Base-by-base conservation (phyloP, 2,329 filamentous ascomycete species). In the Curvularia hawaiiensis region DNA sequence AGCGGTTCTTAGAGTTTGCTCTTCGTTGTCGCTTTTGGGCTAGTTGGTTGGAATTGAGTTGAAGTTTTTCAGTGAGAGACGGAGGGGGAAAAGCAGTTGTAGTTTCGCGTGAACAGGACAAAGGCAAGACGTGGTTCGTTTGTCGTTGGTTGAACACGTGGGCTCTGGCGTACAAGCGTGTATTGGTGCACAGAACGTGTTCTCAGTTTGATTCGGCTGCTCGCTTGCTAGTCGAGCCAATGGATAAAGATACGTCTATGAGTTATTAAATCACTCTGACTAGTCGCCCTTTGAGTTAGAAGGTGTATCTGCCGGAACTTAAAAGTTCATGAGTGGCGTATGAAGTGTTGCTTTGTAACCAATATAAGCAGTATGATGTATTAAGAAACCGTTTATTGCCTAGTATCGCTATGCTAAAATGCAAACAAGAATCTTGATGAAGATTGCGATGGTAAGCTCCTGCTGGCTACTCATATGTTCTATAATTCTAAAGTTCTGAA, bases 341-440 rank as follows among this genome's bases (percentile, higher is more conserved):
- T 11, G 30, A 31, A 12, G 30, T 10, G 30, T 12, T 11, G 30
- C 8, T 38, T 8, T 7, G 7, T 38, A 18, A 8, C 33, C 35
- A 18, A 7, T 18, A 18, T 5, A 38, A 38, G 14, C 35, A 38
- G 14, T 10, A n/a, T 9, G 16, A 10, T 44, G n/a, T 24, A 8
- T 14, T 11, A 44, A 28, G 16, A 24, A 24, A 44, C 22, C 14
- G 16, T 44, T 9, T 11, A 14, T 50, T 40, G 35, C n/a, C 30
- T 10, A 45, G 20, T 50, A 35, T 54, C 55, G 50, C 39, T 50
- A 57, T 49, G 55, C 55, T 54, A 38, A 16, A 47, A 31, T 30
- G 20, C 33, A 20, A 40, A 50, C 16, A 8, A 28, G 40, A 14
- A 38, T n/a, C 14, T 28, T 28, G 22, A 3, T 26, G 4, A 7